Conservation (phyloP, 371 early-diverging fungal genomes). For the Basidiobolus meristosporus region DNA sequence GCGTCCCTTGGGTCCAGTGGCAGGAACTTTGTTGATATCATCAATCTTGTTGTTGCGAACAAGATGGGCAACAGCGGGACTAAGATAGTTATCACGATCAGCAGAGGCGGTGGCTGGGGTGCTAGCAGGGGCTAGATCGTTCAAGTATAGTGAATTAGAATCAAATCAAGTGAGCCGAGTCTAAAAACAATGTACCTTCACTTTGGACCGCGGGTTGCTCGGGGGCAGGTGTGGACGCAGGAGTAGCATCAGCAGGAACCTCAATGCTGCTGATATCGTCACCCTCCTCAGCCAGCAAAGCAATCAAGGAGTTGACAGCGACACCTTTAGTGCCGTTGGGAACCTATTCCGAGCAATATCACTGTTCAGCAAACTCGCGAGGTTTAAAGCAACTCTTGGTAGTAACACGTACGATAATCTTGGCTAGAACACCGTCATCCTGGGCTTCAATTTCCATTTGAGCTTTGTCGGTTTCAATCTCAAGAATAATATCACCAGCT, state of each 20-base stretch:
- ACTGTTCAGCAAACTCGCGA: too few relatives aligned
- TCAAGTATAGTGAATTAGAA: constrained; percentile 11
- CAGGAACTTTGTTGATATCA: constrained; percentile 31
- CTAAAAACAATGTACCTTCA: constrained; percentile 7
- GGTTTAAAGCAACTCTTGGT: constrained; percentile 34
- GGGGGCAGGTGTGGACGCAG: constrained; percentile 18
- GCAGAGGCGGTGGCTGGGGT: neutral
- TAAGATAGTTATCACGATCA: constrained; percentile 8
- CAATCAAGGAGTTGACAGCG: constrained; percentile 19
- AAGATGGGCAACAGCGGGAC: constrained; percentile 48
- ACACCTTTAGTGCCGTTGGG: constrained; percentile 13
- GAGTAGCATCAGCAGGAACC: constrained; percentile 2
- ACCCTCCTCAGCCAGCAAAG: constrained; percentile 78
- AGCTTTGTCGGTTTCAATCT: constrained; percentile 98
- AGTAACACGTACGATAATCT: constrained; percentile 70
- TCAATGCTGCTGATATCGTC: constrained; percentile 74
- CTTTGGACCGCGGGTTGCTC: constrained; percentile 9
- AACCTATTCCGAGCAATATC: too few relatives aligned
- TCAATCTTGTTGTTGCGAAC: constrained; percentile 31
- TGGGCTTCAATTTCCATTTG: constrained; percentile 99
- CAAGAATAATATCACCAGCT: constrained; percentile 93
- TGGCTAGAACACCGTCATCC: constrained; percentile 93
- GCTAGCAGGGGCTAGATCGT: neutral
- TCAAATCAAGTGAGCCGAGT: constrained; percentile 18
- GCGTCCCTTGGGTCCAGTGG: constrained; percentile 80